A percentile compares a stretch with the other conserved stretches of the same genome.
Conservation (phyloP, 148 eudicot genomes). For the Arctostaphylos glauca region DNA sequence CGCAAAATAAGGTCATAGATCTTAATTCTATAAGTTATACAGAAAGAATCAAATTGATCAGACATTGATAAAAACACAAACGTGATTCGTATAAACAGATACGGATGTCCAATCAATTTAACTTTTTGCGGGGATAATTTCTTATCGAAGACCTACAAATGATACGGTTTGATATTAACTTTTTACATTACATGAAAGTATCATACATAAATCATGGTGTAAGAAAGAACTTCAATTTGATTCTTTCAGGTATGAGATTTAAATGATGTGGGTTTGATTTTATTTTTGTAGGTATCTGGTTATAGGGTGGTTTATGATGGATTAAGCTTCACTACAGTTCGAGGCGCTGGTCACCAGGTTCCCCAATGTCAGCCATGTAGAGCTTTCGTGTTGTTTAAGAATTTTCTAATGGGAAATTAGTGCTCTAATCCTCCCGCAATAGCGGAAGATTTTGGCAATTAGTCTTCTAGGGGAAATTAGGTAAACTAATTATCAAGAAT, state of each 20-base stretch:
- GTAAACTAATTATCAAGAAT: background rate
- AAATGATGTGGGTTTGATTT: background rate
- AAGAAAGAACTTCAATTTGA: background rate
- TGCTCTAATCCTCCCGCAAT: background rate
- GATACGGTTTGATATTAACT: too few species aligned
- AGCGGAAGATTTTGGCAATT: background rate
- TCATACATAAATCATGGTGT: background rate
- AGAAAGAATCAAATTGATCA: too few species aligned
- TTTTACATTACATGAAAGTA: background rate
- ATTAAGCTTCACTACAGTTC: conserved; percentile 12
- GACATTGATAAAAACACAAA: background rate
- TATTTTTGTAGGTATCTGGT: conserved; percentile 20
- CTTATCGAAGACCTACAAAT: too few species aligned
- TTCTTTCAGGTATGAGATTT: background rate
- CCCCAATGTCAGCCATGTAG: conserved; percentile 7
- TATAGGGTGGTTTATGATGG: conserved; percentile 20
- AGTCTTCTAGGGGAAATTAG: background rate
- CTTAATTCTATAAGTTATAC: too few species aligned
- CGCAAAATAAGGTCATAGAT: too few species aligned
- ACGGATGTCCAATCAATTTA: background rate
- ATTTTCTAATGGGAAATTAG: background rate
- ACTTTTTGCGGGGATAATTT: background rate
- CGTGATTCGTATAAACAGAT: background rate
- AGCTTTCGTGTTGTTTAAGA: conserved; percentile 8
- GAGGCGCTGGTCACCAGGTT: conserved; percentile 16